Evolutionary conservation across 2,329 filamentous ascomycete genomes (phyloP).

Genomic region (Massarina eburnea): DNA sequence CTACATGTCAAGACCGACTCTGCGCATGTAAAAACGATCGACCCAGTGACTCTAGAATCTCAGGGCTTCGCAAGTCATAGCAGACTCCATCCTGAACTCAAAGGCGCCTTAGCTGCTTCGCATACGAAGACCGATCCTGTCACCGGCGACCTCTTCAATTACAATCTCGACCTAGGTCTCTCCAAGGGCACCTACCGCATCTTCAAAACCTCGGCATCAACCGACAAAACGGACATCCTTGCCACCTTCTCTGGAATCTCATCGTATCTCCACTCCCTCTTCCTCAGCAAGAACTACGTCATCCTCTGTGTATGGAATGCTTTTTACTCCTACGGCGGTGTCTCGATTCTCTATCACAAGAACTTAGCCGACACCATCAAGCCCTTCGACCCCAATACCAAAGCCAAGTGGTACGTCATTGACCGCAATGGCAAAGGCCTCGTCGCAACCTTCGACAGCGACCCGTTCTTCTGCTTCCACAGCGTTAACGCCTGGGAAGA

Average conservation of each 20-base stretch:
- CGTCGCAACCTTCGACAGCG: conserved; percentile 67
- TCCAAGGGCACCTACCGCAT: conserved; percentile 63
- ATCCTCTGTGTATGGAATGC: conserved; percentile 73
- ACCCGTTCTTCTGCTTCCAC: conserved; percentile 78
- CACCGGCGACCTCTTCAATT: conserved; percentile 79
- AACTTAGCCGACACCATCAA: conserved; percentile 71
- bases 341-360: conserved; percentile 63
- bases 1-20: conserved; percentile 65
- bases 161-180: conserved; percentile 68
- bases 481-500: conserved; percentile 76
- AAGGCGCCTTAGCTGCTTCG: conserved; percentile 67
- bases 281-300: conserved; percentile 70
- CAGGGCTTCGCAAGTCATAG: conserved; percentile 53
- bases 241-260: conserved; percentile 63
- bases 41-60: conserved; percentile 73
- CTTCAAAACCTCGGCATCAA: conserved; percentile 64
- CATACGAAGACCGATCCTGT: conserved; percentile 71
- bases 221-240: conserved; percentile 69
- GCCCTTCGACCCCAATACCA: conserved; percentile 59
- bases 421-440: conserved; percentile 68
- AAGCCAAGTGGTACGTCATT: conserved; percentile 72
- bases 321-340: conserved; percentile 59
- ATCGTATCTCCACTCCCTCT: conserved; percentile 83
- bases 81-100: conserved; percentile 67
- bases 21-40: conserved; percentile 60